Evolutionary conservation across 2,329 filamentous ascomycete species (phyloP), one percentile per base, ranked within the genome.

Genomic region (Diaporthe australafricana): DNA sequence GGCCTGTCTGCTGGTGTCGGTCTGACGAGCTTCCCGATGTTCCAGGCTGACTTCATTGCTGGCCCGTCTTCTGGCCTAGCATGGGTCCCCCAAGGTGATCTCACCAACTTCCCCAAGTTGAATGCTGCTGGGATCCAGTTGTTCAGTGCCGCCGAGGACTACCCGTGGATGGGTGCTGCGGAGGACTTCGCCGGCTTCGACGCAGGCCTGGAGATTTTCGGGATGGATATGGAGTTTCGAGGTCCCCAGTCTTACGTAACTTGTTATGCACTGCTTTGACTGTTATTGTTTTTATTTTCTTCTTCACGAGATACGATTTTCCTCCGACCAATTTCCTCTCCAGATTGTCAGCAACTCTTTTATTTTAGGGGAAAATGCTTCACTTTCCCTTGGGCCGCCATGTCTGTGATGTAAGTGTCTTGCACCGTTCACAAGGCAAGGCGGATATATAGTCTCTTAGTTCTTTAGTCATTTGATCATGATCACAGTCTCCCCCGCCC

Each of bases 401-500:
- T 3, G 12, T 7, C 32, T 27, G 53, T 16, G 12, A 5, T 25
- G 12, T 5, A 32, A n/a, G 32, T 11, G 8, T 40, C n/a, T 57
- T 4, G 6, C 12, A 25, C n/a, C 35, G 55, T 32, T 32, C 6
- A 40, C 0, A 1, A 11, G 32, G 35, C 35, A 2, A 11, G 55
- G n/a, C 22, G 20, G 55, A 14, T 42, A 60, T 17, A 42, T 27
- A 42, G 35, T 60, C 5, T 27, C 22, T 30, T 42, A 5, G 25
- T 20, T 11, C 1, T 25, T 60, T 35, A 12, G 7, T 3, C 3
- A 17, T 42, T 60, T 42, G 6, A 3, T 3, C 22, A 2, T 8
- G 12, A 0, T 22, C n/a, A n/a, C n/a, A n/a, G n/a, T 7, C 5
- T 0, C 3, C 11, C n/a, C 20, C 22, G 7, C 2, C 1, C 30